phyloP scores from a whole-genome alignment of 805 yeast species.

The Lachancea sp. region DNA sequence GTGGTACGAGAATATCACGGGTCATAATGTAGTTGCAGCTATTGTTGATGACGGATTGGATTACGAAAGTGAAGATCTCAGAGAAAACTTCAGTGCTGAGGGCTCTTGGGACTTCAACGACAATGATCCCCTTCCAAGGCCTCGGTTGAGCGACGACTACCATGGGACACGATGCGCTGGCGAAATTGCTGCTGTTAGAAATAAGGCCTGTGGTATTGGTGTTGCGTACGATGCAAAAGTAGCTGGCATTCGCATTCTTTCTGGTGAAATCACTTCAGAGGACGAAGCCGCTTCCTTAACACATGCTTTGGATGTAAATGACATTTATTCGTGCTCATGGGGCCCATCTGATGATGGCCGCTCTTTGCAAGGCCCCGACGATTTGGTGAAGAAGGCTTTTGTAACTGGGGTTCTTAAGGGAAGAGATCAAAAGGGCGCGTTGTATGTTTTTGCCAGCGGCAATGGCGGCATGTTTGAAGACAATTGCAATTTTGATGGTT shows the following conservation, averaged over 20 bases:
- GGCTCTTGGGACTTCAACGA: conserved; percentile 96
- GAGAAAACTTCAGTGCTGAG: conserved; percentile 56
- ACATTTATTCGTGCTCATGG: conserved; percentile 97
- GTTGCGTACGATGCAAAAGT: conserved; percentile 87
- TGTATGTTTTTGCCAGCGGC: conserved; percentile 94
- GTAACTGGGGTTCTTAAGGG: conserved; percentile 82
- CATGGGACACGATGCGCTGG: conserved; percentile 99
- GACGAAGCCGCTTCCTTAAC: conserved; percentile 89
- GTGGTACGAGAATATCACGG: conserved; percentile 79
- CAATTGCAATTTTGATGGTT: conserved; percentile 94
- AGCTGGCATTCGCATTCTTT: conserved; percentile 82
- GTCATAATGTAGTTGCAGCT: conserved; percentile 77
- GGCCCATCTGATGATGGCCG: conserved; percentile 94
- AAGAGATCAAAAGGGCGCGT: conserved; percentile 69
- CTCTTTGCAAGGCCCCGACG: conserved; percentile 79
- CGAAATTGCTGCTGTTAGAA: conserved; percentile 81
- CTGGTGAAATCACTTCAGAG: conserved; percentile 71
- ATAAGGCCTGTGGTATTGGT: conserved; percentile 90
- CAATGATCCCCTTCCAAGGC: conserved; percentile 68
- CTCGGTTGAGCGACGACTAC: conserved; percentile 71
- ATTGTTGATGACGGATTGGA: conserved; percentile 94
- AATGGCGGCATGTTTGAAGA: conserved; percentile 83
- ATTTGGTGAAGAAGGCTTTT: conserved; percentile 72
- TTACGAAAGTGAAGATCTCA: conserved; percentile 66
- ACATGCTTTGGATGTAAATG: conserved; percentile 74